Evolutionary conservation across 768 basidiomycete species (phyloP).

Genomic region (Chiua virens): DNA sequence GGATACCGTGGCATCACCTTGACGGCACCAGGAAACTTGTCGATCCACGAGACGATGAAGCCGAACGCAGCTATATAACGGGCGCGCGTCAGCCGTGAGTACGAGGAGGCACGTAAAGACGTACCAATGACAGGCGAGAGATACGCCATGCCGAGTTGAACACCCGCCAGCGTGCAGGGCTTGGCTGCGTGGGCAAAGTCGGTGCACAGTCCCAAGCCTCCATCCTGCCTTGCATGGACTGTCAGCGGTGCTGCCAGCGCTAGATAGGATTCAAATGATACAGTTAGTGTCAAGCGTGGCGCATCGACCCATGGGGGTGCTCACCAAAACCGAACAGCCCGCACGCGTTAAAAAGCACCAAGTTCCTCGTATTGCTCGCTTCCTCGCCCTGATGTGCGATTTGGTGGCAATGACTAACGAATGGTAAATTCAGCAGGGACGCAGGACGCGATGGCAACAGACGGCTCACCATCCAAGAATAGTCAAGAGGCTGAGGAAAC

Average conservation of each 20-base stretch:
- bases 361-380: slow-evolving; percentile 22
- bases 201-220: slow-evolving; percentile 21
- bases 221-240: slow-evolving; percentile 25
- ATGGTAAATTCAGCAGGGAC: neutral
- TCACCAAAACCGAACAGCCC: slow-evolving; percentile 20
- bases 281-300: neutral
- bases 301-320: neutral
- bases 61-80: slow-evolving; percentile 11
- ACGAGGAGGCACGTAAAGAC: neutral
- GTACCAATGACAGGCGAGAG: slow-evolving; percentile 27
- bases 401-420: slow-evolving; percentile 17
- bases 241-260: slow-evolving; percentile 24
- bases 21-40: slow-evolving; percentile 28
- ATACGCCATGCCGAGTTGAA: slow-evolving; percentile 32
- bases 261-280: slow-evolving; percentile 6
- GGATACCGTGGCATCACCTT: slow-evolving; percentile 25
- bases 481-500: slow-evolving; percentile 7
- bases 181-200: slow-evolving; percentile 27
- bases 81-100: neutral
- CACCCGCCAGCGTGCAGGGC: slow-evolving; percentile 21
- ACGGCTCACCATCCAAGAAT: slow-evolving; percentile 22
- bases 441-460: neutral
- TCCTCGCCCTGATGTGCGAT: slow-evolving; percentile 12
- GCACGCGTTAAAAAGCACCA: slow-evolving; percentile 21
- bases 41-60: slow-evolving; percentile 24